phyloP scores from a whole-genome alignment of 306 rosid genomes.

The Dicorynia guianensis region DNA sequence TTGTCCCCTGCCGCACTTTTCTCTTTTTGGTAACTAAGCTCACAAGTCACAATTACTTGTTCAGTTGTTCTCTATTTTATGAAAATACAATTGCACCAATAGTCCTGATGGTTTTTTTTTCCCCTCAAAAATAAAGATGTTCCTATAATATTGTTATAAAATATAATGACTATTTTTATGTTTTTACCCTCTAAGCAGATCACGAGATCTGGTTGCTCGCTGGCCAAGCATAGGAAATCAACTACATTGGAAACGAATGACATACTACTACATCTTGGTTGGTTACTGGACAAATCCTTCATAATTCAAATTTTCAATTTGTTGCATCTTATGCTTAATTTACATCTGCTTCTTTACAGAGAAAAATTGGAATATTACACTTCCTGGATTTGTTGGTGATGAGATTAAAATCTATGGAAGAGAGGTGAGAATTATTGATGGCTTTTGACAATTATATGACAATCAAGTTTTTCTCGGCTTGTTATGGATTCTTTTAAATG shows the following conservation, averaged over 20 bases:
- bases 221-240: constrained; percentile 95
- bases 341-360: constrained; percentile 54
- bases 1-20: constrained; percentile 14
- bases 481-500: constrained; percentile 1
- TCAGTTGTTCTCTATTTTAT: background rate
- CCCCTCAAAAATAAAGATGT: too few species aligned
- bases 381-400: constrained; percentile 94
- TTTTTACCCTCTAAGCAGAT: constrained; percentile 55
- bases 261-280: constrained; percentile 92
- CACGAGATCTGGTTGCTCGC: constrained; percentile 87
- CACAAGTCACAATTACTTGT: constrained; percentile 14
- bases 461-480: constrained; percentile 8
- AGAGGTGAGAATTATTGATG: constrained; percentile 56
- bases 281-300: constrained; percentile 43
- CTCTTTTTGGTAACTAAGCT: constrained; percentile 23
- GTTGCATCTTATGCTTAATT: constrained; percentile 28
- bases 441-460: constrained; percentile 33
- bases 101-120: background rate
- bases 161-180: background rate
- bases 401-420: constrained; percentile 86
- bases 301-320: constrained; percentile 5
- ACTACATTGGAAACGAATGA: constrained; percentile 85
- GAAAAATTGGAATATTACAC: constrained; percentile 86
- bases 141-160: constrained; percentile 8
- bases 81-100: background rate